Base-by-base conservation (phyloP, 2,329 filamentous ascomycete species). In the Xylaria sp. region DNA sequence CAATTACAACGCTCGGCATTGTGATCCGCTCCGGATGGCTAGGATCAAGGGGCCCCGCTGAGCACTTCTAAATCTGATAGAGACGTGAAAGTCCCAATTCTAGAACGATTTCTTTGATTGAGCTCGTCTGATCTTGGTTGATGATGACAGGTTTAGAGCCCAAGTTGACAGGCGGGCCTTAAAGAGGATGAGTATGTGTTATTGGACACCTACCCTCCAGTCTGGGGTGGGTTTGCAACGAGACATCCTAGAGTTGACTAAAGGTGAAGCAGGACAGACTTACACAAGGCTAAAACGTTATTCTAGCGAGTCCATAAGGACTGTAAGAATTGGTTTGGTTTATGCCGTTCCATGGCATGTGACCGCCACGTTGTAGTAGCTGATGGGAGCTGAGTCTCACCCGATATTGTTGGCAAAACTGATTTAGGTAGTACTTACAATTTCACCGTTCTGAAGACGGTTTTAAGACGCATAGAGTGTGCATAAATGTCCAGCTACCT, bases 11-110 rank as follows among this genome's bases (percentile, higher is more conserved):
- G 50, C 44, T 39, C 54, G 50, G 60, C 50, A 55, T 28, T 54
- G 60, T 48, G 60, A 63, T 28, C 44, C 12, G 39, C 50, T 54
- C 23, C 50, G 34, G 9, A 63, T 55, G 50, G 20, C 55, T 46
- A 55, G 46, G 37, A 18, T 63, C 4, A 55, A 52, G 39, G 59
- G 46, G 31, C 23, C 59, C 59, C 31, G 44, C 18, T 10, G 23
- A 52, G 18, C 10, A 52, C n/a, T 28, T 41, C 31, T 31, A 7
- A 5, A 46, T 25, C 46, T 41, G 9, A 62, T 15, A 10, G 52
- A 15, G 28, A 61, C 20, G 10, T 41, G 12, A 31, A 54, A 37
- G 37, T 63, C 12, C 13, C 34, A 31, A 41, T 55, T 31, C 25
- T 63, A 13, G n/a, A 10, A 28, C 23, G 46, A 9, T 46, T 55